These are phyloP conservation scores for Rhynchosporium secalis DNA, from an alignment of 2,329 filamentous ascomycete species.

Conservation along the genomic window DNA sequence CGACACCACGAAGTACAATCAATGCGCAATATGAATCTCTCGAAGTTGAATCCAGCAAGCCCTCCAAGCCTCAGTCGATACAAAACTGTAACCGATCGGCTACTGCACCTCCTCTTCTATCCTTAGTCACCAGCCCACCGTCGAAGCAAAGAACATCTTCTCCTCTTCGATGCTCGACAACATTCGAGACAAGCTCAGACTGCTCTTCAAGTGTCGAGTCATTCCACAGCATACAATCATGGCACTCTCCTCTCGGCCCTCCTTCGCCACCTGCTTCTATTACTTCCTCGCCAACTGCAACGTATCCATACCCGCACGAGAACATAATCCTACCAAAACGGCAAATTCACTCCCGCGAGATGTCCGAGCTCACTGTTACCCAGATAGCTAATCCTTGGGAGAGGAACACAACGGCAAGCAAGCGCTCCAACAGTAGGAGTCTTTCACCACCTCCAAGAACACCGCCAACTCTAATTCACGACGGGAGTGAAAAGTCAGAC, in stretches of 20 bases:
- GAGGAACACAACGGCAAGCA: conserved; percentile 16
- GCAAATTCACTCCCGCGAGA: conserved; percentile 37
- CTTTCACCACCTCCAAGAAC: conserved; percentile 42
- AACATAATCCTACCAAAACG: conserved; percentile 43
- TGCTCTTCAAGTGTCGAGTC: conserved; percentile 54
- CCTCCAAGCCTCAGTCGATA: conserved; percentile 37
- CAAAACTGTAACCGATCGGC: conserved; percentile 41
- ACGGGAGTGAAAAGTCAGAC: conserved; percentile 44
- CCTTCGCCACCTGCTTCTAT: conserved; percentile 49
- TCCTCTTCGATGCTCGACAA: conserved; percentile 29
- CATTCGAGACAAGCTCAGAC: conserved; percentile 37
- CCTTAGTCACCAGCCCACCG: conserved; percentile 46
- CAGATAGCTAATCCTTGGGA: conserved; percentile 33
- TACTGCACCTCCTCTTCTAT: conserved; percentile 46
- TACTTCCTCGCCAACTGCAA: conserved; percentile 41
- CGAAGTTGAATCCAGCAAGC: conserved; percentile 35
- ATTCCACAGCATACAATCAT: conserved; percentile 55
- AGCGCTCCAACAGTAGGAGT: conserved; percentile 20
- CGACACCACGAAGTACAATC: conserved; percentile 31
- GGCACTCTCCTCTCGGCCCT: conserved; percentile 49
- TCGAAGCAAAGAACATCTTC: conserved; percentile 39
- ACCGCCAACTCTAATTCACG: conserved; percentile 47
- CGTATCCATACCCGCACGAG: conserved; percentile 45
- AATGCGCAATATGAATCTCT: conserved; percentile 37
- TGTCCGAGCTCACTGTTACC: conserved; percentile 40